Percentiles rank a stretch among this genome's conserved stretches.
phyloP scores from a whole-genome alignment of 2,329 filamentous ascomycete genomes.

The Gaeumannomyces sp. region DNA sequence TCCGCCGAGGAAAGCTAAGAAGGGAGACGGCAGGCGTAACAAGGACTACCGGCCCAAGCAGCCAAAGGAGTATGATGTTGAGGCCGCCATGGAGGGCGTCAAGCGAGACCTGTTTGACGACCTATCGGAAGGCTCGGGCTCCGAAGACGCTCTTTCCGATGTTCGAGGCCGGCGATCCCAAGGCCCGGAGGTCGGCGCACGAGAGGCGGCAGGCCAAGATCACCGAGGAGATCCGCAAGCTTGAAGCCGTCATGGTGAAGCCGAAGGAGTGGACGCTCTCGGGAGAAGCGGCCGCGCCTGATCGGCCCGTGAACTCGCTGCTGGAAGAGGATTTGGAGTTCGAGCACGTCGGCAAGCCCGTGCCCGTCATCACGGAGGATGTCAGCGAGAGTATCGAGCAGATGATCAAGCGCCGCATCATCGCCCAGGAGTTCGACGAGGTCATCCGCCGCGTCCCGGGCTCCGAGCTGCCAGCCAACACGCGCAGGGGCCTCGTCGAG shows the following conservation, averaged over 20 bases:
- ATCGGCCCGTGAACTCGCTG: constrained; percentile 84
- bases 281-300: constrained; percentile 77
- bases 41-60: constrained; percentile 36
- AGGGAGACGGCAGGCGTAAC: constrained; percentile 34
- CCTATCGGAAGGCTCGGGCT: constrained; percentile 49
- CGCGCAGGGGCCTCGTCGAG: constrained; percentile 68
- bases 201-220: constrained; percentile 82
- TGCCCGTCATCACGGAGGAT: constrained; percentile 88
- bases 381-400: constrained; percentile 87
- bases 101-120: constrained; percentile 53
- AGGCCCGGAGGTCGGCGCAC: constrained; percentile 73
- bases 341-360: constrained; percentile 88
- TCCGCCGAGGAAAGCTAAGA: constrained; percentile 65
- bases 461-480: constrained; percentile 52
- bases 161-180: constrained; percentile 63
- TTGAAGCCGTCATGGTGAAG: constrained; percentile 83
- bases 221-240: constrained; percentile 80
- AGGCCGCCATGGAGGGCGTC: constrained; percentile 35
- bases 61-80: constrained; percentile 47
- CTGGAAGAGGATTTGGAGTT: constrained; percentile 95
- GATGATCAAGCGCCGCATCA: constrained; percentile 87
- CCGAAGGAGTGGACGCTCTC: constrained; percentile 87
- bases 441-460: constrained; percentile 77
- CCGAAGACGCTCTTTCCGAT: constrained; percentile 56
- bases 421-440: constrained; percentile 88